Base-by-base conservation (phyloP, 164 flowering plant species). In the Houttuynia cordata region DNA sequence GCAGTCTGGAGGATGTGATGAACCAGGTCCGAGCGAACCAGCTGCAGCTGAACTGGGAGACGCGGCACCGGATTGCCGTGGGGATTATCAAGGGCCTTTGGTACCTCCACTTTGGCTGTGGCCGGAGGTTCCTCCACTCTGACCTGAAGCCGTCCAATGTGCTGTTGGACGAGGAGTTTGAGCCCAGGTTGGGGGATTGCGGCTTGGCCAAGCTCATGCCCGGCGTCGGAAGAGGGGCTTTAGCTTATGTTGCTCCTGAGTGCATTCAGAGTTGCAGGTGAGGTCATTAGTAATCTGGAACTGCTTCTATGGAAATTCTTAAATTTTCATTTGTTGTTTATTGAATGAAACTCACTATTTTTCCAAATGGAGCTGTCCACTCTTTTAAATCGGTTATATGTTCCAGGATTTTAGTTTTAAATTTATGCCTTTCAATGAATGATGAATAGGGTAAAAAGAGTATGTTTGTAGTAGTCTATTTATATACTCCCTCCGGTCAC, bases 131-230 rank as follows among this genome's bases (percentile, higher is more conserved):
- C 64, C 59, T 90, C 64, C 99, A 93, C 61, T 76, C 60, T 59
- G 80, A 86, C 66, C 74, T 93, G 72, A 93, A 90, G 79, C 95
- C 96, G 5, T 57, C 82, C 7, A 93, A 93, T 77, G 87, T 93
- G 57, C 73, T 93, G 78, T 73, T 93, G 73, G 95, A 88, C 74
- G 76, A 83, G 0, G 89, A 86, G 60, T 88, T 77, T 63, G 94
- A 86, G 57, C 93, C 99, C 0, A 82, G 84, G 67, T 66, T 93
- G 66, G 81, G 80, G 1, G 97, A 93, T 69, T 80, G 74, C 64
- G 95, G 95, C 5, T 67, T 93, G 75, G 79, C 80, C 42, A 82
- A 77, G 67, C 74, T 86, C 20, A 67, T 81, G 69, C 89, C 87
- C 10, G 69, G 71, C 70, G 70, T 71, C 61, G 71, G 77, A 52